Base-by-base conservation (phyloP, 495 filamentous ascomycete species). In the Halenospora varia region DNA sequence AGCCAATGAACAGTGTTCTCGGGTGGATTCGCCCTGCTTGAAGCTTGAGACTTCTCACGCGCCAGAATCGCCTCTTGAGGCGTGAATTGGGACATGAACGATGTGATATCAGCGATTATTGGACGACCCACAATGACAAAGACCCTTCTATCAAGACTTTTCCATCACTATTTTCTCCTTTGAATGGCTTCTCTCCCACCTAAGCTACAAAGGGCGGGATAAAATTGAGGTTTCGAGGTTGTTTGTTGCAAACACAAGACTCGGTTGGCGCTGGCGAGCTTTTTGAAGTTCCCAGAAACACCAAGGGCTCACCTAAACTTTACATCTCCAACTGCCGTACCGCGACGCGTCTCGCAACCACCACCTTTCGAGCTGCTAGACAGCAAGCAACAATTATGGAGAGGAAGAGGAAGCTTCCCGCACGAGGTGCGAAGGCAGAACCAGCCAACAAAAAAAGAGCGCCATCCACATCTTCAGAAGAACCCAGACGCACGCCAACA, bases 361-460 rank as follows among this genome's bases (percentile, higher is more conserved):
- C 35, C 57, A 49, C 26, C 47, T 22, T 19, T 24, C 10, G 41
- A 55, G 23, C 41, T 49, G 25, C 35, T 50, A 10, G 49, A 51
- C 0, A 53, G 35, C 47, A 44, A 26, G 13, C 41, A 23, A 25
- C 17, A 49, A 46, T 22, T 10, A 81, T 81, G 77, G 78, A 81
- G 73, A 76, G 71, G 67, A 82, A 82, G 72, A 71, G 79, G 63
- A 82, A 81, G 71, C 67, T 81, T 44, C 79, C 80, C 13, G 74
- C 79, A 25, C 75, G 80, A 60, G 76, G 77, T 46, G 75, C 80
- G 20, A 70, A 79, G 26, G 71, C 69, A 24, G 80, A 82, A 54
- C 68, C 74, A 49, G 72, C 68, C 45, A 70, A 74, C 46, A 82
- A 83, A 64, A 78, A 75, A 64, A 70, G 79, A 40, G 64, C 52